A percentile compares a stretch with the other conserved stretches of the same genome.
These are phyloP conservation scores for Furcasterigmium furcatum DNA, from an alignment of 2,329 filamentous ascomycete genomes.

Conservation along the genomic window DNA sequence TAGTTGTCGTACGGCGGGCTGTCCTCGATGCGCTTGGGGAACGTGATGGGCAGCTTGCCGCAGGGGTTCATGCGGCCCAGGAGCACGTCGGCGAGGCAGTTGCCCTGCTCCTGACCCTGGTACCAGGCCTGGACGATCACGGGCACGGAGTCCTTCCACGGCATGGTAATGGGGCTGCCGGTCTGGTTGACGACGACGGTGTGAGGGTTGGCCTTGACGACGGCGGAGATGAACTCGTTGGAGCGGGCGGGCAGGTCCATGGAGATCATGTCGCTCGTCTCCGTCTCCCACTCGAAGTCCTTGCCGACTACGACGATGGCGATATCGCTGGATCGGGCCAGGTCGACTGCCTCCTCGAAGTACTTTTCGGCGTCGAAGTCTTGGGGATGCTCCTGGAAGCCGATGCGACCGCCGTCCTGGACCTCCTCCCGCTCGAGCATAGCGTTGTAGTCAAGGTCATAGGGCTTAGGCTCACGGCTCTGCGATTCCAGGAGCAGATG, in stretches of 20 bases:
- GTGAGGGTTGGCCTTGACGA: constrained; percentile 54
- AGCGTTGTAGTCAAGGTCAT: constrained; percentile 19
- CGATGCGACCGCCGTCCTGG: constrained; percentile 21
- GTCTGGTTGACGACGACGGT: constrained; percentile 62
- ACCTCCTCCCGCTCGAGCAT: constrained; percentile 22
- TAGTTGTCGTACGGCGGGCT: constrained; percentile 71
- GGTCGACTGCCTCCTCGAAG: constrained; percentile 20
- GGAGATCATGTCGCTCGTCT: constrained; percentile 67
- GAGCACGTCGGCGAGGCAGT: constrained; percentile 63
- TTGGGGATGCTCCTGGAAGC: no score
- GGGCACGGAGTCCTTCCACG: constrained; percentile 49
- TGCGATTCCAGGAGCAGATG: constrained; percentile 19
- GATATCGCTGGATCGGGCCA: constrained; percentile 46
- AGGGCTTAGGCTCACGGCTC: constrained; percentile 21
- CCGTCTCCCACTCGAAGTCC: constrained; percentile 36
- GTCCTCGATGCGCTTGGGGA: constrained; percentile 59
- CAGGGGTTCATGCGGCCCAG: constrained; percentile 61
- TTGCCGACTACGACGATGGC: constrained; percentile 53
- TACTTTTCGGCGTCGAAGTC: no score
- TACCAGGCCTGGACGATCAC: constrained; percentile 67
- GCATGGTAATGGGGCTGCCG: constrained; percentile 57
- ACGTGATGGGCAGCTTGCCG: constrained; percentile 61
- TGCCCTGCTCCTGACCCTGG: constrained; percentile 65
- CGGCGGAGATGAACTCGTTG: constrained; percentile 53
- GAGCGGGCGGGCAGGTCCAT: constrained; percentile 58